Evolutionary conservation across 768 basidiomycete genomes (phyloP).

Genomic region (Lactarius trivialis): DNA sequence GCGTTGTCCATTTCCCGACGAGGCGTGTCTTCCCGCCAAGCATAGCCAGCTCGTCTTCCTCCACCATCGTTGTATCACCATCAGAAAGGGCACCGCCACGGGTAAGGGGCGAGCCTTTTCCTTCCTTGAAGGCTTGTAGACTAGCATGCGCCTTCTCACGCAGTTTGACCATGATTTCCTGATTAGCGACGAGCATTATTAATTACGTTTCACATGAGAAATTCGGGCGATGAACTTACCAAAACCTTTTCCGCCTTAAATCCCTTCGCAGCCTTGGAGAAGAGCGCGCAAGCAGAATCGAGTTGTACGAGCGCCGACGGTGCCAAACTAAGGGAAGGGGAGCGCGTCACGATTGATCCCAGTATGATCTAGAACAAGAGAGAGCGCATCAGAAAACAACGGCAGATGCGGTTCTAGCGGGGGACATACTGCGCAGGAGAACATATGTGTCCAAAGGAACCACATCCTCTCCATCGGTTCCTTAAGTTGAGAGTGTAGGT

Average conservation of each 20-base stretch:
- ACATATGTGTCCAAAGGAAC: slow-evolving; percentile 68
- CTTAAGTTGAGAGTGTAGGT: slow-evolving; percentile 59
- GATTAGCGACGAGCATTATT: not conserved
- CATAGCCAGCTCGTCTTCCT: slow-evolving; percentile 52
- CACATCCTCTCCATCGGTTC: slow-evolving; percentile 62
- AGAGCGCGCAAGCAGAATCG: slow-evolving; percentile 69
- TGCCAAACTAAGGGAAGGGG: slow-evolving; percentile 73
- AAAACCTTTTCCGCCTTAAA: slow-evolving; percentile 61
- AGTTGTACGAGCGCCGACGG: slow-evolving; percentile 68
- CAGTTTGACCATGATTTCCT: slow-evolving; percentile 60
- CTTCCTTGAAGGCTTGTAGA: slow-evolving; percentile 56
- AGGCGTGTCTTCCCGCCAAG: slow-evolving; percentile 61
- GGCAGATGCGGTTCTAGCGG: not conserved
- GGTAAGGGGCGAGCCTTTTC: slow-evolving; percentile 40
- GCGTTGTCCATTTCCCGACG: slow-evolving; percentile 51
- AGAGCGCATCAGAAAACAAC: not conserved
- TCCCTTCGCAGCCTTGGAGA: slow-evolving; percentile 59
- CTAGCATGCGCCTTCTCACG: slow-evolving; percentile 61
- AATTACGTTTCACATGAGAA: not conserved
- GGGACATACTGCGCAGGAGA: slow-evolving; percentile 56
- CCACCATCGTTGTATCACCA: slow-evolving; percentile 47
- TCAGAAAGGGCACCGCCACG: slow-evolving; percentile 34
- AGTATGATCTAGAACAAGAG: slow-evolving; percentile 47
- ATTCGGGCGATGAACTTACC: slow-evolving; percentile 34
- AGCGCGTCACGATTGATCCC: slow-evolving; percentile 70